Percentiles rank a stretch among this genome's conserved stretches.
phyloP scores from a whole-genome alignment of 2,329 filamentous ascomycete species.

The Dothistroma septosporum region DNA sequence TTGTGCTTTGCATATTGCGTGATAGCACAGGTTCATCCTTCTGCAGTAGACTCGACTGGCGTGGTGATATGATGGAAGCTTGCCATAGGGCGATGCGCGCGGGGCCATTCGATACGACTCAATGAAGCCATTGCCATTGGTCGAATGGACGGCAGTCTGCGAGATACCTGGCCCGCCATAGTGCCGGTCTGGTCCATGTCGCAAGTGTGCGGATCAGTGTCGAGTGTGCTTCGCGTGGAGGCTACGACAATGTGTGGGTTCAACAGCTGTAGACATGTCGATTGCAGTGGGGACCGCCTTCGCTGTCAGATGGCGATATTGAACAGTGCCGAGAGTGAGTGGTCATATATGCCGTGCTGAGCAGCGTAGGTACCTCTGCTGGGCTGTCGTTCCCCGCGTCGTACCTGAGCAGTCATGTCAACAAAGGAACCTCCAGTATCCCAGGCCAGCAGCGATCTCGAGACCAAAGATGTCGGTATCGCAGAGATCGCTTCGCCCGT shows the following conservation, averaged over 20 bases:
- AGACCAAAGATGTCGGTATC: conserved; percentile 10
- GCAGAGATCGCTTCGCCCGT: conserved; percentile 2
- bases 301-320: neutral
- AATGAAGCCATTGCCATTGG: neutral
- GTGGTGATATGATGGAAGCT: neutral
- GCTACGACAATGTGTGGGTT: neutral
- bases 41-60: neutral
- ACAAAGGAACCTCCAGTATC: too few relatives aligned
- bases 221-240: neutral
- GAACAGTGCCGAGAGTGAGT: neutral
- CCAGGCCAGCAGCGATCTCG: neutral
- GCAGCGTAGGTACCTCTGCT: neutral
- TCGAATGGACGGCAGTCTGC: neutral
- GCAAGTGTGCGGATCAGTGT: neutral
- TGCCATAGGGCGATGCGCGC: neutral
- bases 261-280: neutral
- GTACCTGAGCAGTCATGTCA: neutral
- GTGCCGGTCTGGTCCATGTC: neutral
- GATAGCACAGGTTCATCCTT: neutral
- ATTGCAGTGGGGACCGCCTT: neutral
- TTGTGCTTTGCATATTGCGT: conserved; percentile 12
- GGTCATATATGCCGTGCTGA: neutral
- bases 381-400: neutral
- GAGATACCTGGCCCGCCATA: conserved; percentile 1
- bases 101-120: neutral